Evolutionary conservation across 345 rosid genomes (phyloP).

Genomic region (Heritiera fomes): DNA sequence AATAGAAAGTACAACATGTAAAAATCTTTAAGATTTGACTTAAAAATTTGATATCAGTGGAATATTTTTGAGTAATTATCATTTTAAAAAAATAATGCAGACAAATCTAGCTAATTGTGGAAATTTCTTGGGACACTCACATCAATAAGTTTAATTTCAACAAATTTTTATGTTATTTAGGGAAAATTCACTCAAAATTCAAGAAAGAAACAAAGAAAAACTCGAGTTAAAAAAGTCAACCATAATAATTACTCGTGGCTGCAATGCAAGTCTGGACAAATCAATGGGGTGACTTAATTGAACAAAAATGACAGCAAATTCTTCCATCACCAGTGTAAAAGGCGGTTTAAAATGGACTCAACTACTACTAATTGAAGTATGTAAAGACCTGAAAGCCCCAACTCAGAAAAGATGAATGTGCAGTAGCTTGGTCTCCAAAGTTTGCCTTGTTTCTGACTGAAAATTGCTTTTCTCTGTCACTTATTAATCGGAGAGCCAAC

Average conservation of each 20-base stretch:
- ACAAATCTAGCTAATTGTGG: neutral
- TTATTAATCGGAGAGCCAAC: slow-evolving; percentile 23
- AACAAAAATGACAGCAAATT: neutral
- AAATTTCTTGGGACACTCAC: neutral
- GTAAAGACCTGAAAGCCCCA: neutral
- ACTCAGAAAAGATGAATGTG: neutral
- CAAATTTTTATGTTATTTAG: neutral
- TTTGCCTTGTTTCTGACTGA: neutral
- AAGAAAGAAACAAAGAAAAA: neutral
- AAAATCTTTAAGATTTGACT: too few relatives aligned
- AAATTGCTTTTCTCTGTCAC: neutral
- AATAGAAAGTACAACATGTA: too few relatives aligned
- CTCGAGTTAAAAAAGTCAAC: neutral
- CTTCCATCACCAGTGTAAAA: neutral
- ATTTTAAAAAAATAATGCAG: neutral
- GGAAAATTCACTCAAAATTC: neutral
- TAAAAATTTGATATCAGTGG: too few relatives aligned
- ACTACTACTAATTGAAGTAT: too few relatives aligned
- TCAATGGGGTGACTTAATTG: neutral
- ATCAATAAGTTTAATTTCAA: neutral
- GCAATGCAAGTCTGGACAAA: neutral
- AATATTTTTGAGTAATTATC: neutral
- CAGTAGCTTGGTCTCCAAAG: neutral
- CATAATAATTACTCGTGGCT: neutral
- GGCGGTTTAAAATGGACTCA: neutral